Base-by-base conservation (phyloP, 495 filamentous ascomycete species). In the Talaromyces proteolyticus region DNA sequence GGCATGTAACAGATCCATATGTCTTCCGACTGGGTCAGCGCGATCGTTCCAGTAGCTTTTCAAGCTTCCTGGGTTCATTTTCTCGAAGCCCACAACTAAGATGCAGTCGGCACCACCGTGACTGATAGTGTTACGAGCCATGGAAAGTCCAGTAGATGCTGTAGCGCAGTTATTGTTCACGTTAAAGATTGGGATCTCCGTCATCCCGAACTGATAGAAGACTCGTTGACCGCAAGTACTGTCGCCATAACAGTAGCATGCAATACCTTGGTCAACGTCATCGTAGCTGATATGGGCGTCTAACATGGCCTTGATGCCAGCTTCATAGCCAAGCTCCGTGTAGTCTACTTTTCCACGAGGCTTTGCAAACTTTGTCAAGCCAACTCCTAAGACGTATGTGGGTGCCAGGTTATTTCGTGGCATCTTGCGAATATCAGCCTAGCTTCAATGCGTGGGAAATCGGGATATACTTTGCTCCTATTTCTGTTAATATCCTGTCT, bases 161-260 rank as follows among this genome's bases (percentile, higher is more conserved):
- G 89, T 93, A 0, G 85, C 81, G 75, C 89, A 94, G 63, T 91
- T 91, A 70, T 94, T 93, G 73, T 91, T 91, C 56, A 89, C 82
- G 57, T 93, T 93, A 68, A 87, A 83, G 58, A 93, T 86, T 45
- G 89, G 89, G 47, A 91, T 91, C 53, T 81, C 72, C 11, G 86
- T 93, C 86, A 95, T 90, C 66, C 89, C 89, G 61, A 93, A 88
- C 68, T 93, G 88, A 66, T 95, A 95, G 70, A 93, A 89, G 52
- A 93, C 86, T 23, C 89, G 78, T 73, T 95, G 89, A 88, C 88
- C 61, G 91, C 91, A 57, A 16, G 89, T 91, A 8, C 77, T 84
- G 65, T 93, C 89, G 57, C 87, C 89, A 60, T 91, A 93, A 74
- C 85, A 89, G 66, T 91, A 93, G 70, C 89, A 93, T 1, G 87